Percentiles rank a stretch among this genome's conserved stretches.
Conservation (phyloP, 1,284 basidiomycete genomes). For the Trichosporon faecale region DNA sequence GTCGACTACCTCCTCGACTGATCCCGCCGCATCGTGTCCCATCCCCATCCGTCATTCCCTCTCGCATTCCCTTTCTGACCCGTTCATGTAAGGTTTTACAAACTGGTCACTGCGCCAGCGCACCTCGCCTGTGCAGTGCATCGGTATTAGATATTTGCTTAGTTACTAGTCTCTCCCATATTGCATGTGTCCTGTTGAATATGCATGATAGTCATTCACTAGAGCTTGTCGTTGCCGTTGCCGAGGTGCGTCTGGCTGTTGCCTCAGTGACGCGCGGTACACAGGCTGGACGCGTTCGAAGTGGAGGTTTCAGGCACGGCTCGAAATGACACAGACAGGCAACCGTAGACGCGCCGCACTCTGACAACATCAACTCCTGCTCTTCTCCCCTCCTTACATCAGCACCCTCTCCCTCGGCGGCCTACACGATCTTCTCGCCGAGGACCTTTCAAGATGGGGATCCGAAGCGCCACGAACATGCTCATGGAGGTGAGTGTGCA, state of each 20-base stretch:
- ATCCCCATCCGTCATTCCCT: neutral
- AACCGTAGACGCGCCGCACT: neutral
- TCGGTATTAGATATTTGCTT: slow-evolving; percentile 7
- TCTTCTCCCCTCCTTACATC: neutral
- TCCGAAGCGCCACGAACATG: slow-evolving; percentile 31
- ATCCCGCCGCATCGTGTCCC: neutral
- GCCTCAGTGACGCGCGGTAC: neutral
- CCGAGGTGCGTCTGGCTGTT: neutral
- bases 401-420: neutral
- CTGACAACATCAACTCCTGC: neutral
- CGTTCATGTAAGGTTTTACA: neutral
- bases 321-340: no score
- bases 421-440: neutral
- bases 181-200: neutral
- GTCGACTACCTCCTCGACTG: slow-evolving; percentile 54
- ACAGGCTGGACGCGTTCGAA: neutral
- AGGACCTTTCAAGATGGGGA: neutral
- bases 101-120: neutral
- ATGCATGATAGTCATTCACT: neutral
- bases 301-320: slow-evolving; percentile 1
- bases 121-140: neutral
- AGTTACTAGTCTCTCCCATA: slow-evolving; percentile 4
- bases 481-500: slow-evolving; percentile 44
- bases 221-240: neutral
- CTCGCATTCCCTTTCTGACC: neutral